phyloP scores from a whole-genome alignment of 441 rosid genomes.

The Adansonia madagascariensis region DNA sequence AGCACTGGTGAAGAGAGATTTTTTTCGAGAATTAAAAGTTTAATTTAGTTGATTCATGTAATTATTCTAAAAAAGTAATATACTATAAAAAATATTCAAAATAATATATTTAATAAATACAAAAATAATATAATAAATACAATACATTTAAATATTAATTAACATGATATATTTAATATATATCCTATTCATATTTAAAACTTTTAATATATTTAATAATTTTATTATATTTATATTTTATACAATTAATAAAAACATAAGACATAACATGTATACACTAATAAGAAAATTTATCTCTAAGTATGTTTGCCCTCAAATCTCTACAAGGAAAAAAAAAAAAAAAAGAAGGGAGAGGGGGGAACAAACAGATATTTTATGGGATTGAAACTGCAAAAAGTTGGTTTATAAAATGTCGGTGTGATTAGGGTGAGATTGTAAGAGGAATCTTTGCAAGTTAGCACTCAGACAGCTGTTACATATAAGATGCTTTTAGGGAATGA shows the following conservation, averaged over 20 bases:
- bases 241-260: too few species aligned
- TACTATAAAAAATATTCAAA: too few species aligned
- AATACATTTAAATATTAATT: too few species aligned
- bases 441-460: not conserved
- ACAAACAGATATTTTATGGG: not conserved
- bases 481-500: constrained; percentile 4
- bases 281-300: not conserved
- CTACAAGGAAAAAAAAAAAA: not conserved
- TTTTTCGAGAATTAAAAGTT: not conserved
- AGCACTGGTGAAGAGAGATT: not conserved
- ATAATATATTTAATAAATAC: too few species aligned
- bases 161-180: too few species aligned
- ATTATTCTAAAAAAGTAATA: too few species aligned
- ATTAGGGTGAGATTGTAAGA: not conserved
- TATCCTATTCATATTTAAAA: too few species aligned
- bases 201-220: too few species aligned
- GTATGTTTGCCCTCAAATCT: not conserved
- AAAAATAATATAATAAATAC: too few species aligned
- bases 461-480: constrained; percentile 6
- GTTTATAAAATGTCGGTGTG: not conserved
- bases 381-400: not conserved
- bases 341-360: not conserved
- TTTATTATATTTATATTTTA: too few species aligned
- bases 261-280: too few species aligned
- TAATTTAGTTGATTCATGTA: too few species aligned